Conservation (phyloP, 352 stramenopile species). For the Pythium aquatile region DNA sequence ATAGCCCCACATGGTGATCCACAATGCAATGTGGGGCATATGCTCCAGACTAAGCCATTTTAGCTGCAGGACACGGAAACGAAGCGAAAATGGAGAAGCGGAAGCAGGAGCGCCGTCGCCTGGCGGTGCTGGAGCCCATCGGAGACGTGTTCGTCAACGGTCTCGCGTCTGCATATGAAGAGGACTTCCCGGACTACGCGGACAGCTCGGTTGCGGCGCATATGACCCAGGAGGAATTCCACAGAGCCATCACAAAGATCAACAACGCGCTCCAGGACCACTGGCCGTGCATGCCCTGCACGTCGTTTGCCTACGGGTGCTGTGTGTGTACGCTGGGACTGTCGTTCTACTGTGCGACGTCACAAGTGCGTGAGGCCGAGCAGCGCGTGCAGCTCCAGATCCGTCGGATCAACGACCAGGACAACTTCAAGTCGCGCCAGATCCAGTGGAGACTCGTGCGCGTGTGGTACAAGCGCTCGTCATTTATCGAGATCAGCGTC, state of each 20-base stretch:
- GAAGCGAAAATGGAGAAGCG: constrained; percentile 5
- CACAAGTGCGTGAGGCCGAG: constrained; percentile 75
- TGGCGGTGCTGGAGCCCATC: constrained; percentile 56
- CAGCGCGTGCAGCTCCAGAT: constrained; percentile 62
- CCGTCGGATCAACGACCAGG: constrained; percentile 64
- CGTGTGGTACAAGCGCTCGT: constrained; percentile 66
- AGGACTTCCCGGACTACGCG: constrained; percentile 55
- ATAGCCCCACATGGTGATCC: constrained; percentile 2
- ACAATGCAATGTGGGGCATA: constrained; percentile 7
- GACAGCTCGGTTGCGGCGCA: constrained; percentile 34
- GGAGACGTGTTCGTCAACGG: constrained; percentile 83
- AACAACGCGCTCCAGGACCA: constrained; percentile 83
- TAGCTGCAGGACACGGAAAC: background rate
- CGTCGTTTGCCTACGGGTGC: constrained; percentile 77
- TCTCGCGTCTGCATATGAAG: constrained; percentile 73
- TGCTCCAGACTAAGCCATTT: background rate
- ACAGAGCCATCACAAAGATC: constrained; percentile 57
- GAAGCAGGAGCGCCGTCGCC: constrained; percentile 17
- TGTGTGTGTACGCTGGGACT: constrained; percentile 79
- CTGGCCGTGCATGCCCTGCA: constrained; percentile 83
- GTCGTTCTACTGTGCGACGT: constrained; percentile 77
- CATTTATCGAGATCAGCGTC: constrained; percentile 63
- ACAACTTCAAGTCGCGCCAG: constrained; percentile 50
- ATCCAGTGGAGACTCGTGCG: constrained; percentile 68
- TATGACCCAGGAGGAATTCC: constrained; percentile 70